Evolutionary conservation across 495 filamentous ascomycete genomes (phyloP), one percentile per base, ranked within the genome.

Genomic region (Trichoderma gamsii): DNA sequence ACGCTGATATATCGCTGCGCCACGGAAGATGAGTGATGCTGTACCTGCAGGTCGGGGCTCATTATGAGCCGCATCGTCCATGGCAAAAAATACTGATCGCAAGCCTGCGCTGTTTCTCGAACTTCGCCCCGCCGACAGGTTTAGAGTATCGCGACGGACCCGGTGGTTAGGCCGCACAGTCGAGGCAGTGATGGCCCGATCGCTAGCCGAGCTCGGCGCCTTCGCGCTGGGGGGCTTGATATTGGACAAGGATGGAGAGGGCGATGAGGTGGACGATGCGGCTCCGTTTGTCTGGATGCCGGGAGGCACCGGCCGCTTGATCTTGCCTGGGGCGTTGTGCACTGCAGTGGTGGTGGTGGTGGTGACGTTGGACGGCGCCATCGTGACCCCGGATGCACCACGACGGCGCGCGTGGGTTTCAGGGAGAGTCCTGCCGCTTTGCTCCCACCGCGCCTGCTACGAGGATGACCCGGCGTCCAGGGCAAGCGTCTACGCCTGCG

Each of bases 221-320:
- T 79, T 82, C 29, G 78, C 67, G 27, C 70, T 70, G 12, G 85
- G 84, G 49, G 87, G 84, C 68, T 85, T 85, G 76, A 89, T 89
- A 3, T 86, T 81, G 15, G 87, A 80, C 70, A 87, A 79, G 29
- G 86, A 86, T 46, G 90, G 89, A 5, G 90, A 91, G 12, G 88
- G 84, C 1, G 88, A 89, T 1, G 86, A 82, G 35, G 83, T 83
- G n/a, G 85, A 84, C 66, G 86, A 78, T 70, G 83, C 84, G 69
- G 86, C 83, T 51, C 87, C 88, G 78, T 90, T 92, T 72, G 87
- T 83, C 72, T 90, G 88, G 64, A 87, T 81, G 56, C 87, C 85
- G 64, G 88, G 88, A 67, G 88, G 88, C 69, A 87, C 82, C 69
- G 89, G 89, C 41, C 89, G 89, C 77, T 92, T 92, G 72, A 89